Evolutionary conservation across 2,329 filamentous ascomycete genomes (phyloP).

Genomic region (Capronia epimyces): DNA sequence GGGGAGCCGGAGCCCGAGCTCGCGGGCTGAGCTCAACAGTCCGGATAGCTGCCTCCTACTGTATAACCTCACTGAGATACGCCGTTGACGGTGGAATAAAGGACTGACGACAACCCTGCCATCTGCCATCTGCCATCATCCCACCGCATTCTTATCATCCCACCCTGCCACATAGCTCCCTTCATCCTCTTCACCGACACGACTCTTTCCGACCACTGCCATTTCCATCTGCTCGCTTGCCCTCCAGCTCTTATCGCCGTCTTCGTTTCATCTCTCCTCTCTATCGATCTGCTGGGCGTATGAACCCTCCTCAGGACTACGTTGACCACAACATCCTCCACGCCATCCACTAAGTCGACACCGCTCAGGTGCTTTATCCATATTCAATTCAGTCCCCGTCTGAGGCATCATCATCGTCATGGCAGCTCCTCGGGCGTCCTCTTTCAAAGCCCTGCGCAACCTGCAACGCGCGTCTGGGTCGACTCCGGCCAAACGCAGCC

Average conservation of each 20-base stretch:
- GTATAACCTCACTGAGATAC: not conserved
- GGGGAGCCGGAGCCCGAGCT: not conserved
- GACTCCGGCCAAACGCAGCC: slow-evolving; percentile 42
- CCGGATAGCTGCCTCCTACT: not conserved
- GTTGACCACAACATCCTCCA: slow-evolving; percentile 28
- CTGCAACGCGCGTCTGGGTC: slow-evolving; percentile 34
- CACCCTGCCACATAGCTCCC: slow-evolving; percentile 1
- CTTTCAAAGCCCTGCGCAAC: slow-evolving; percentile 42
- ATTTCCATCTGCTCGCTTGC: not conserved
- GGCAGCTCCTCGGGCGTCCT: slow-evolving; percentile 43
- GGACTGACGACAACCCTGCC: not conserved
- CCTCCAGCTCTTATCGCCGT: not conserved
- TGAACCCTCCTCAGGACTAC: slow-evolving; percentile 29
- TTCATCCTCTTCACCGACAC: not conserved
- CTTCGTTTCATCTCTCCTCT: not conserved
- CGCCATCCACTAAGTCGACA: slow-evolving; percentile 23
- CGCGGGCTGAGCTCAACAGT: not conserved
- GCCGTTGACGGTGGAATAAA: not conserved
- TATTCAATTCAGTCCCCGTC: not conserved
- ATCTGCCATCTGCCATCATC: slow-evolving; percentile 2
- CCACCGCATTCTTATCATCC: not conserved
- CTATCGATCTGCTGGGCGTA: slow-evolving; percentile 9
- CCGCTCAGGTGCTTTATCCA: not conserved
- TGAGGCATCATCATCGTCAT: slow-evolving; percentile 30
- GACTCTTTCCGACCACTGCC: not conserved